These are phyloP conservation scores for Alternaria alternata DNA, from an alignment of 2,329 filamentous ascomycete genomes.

Conservation along the genomic window DNA sequence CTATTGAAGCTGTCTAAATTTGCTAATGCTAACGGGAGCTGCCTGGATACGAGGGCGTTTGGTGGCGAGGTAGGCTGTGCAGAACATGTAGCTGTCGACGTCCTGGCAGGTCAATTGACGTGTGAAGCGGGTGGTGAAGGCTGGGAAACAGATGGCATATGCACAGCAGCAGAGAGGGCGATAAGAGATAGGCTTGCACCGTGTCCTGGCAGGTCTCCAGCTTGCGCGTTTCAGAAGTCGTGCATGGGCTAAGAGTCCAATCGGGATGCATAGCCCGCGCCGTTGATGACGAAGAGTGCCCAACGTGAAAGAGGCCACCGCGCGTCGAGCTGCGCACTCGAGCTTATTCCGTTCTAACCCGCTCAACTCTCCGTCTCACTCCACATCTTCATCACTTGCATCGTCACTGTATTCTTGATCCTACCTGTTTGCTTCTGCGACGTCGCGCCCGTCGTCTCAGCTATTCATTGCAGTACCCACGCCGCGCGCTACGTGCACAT, in stretches of 20 bases:
- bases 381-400: neutral
- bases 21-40: slow-evolving; percentile 6
- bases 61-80: slow-evolving; percentile 3
- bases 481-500: slow-evolving; percentile 14
- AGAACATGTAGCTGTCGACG: neutral
- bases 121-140: neutral
- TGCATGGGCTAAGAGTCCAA: slow-evolving; percentile 11
- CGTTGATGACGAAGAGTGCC: slow-evolving; percentile 14
- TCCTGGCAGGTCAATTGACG: slow-evolving; percentile 1
- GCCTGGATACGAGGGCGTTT: neutral
- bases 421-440: slow-evolving; percentile 7
- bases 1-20: slow-evolving; percentile 14
- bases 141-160: neutral
- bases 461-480: slow-evolving; percentile 25
- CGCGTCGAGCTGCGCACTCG: neutral
- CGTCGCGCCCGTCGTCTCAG: slow-evolving; percentile 15
- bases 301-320: neutral
- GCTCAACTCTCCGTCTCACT: neutral
- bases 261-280: slow-evolving; percentile 5
- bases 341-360: neutral
- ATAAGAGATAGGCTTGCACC: neutral
- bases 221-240: slow-evolving; percentile 8
- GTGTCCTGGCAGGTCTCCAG: neutral
- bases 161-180: neutral
- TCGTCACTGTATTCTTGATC: neutral